Percentiles rank a stretch among this genome's conserved stretches.
These are phyloP conservation scores for Fusarium pseudonygamai DNA, from an alignment of 2,329 filamentous ascomycete genomes.

Conservation along the genomic window DNA sequence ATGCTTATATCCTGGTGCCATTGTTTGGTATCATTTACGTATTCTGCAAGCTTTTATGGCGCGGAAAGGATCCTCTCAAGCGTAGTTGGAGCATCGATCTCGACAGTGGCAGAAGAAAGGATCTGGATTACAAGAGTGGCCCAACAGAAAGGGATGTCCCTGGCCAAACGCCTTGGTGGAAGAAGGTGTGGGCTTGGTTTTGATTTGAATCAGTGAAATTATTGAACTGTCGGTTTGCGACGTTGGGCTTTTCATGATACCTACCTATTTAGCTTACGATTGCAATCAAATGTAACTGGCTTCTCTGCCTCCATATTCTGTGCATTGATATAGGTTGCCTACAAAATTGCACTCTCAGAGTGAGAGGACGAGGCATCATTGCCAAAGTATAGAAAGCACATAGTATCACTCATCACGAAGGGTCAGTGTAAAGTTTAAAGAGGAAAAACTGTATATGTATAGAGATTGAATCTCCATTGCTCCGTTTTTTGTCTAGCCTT, in stretches of 20 bases:
- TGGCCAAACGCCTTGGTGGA: slow-evolving; percentile 53
- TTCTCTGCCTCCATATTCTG: not conserved
- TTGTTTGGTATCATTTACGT: slow-evolving; percentile 67
- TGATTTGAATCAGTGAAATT: slow-evolving; percentile 38
- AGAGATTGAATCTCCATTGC: not conserved
- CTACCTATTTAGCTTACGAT: not conserved
- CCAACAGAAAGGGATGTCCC: slow-evolving; percentile 46
- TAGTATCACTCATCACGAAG: not conserved
- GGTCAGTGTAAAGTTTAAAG: no score
- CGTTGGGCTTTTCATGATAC: not conserved
- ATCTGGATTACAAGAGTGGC: slow-evolving; percentile 58
- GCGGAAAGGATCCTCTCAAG: slow-evolving; percentile 60
- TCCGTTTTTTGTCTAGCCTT: not conserved
- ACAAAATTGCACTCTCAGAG: not conserved
- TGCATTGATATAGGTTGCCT: not conserved
- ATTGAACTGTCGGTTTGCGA: not conserved
- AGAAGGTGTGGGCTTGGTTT: slow-evolving; percentile 53
- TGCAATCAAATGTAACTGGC: not conserved
- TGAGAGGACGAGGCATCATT: not conserved
- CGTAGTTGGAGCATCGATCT: slow-evolving; percentile 64
- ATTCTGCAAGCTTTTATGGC: slow-evolving; percentile 63
- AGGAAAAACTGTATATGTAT: not conserved
- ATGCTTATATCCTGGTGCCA: slow-evolving; percentile 69
- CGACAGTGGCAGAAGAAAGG: slow-evolving; percentile 62
- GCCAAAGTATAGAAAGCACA: not conserved